Evolutionary conservation across 441 rosid species (phyloP), one percentile per base, ranked within the genome.

Genomic region (Bocquillonia castaneifolia): DNA sequence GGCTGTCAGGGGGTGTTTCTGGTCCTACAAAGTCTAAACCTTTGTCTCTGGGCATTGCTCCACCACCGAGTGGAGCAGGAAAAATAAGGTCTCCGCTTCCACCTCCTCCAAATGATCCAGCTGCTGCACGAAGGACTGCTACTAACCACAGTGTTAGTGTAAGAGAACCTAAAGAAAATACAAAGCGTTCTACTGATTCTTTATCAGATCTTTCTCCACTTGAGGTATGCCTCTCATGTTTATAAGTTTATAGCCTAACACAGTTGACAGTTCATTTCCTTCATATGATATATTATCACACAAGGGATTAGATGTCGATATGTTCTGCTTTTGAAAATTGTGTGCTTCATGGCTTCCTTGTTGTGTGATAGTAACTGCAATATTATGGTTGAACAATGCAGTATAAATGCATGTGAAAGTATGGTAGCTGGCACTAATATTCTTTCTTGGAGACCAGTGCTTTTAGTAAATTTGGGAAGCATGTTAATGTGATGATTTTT

Each of bases 101-200:
- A n/a, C 99, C 99, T 12, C 98, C 97, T 28, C 98, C 98, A 39
- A 90, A 90, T 68, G 98, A 94, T 85, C 97, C 93, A 5, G 88
- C 76, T 55, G 75, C 82, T 74, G 76, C 83, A 68, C 79, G 85
- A 63, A 85, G 78, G 60, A 65, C 80, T 71, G 76, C 86, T 71
- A 73, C 79, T 63, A 78, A 71, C 76, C 67, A 57, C 18, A 67
- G 63, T 58, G 61, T 42, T 66, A 71, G 81, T 39, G 34, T 67
- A 44, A 65, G 31, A 42, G 72, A 59, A 31, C 64, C 74, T 37
- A 73, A 25, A n/a, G 86, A 83, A 61, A 79, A 63, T 67, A 50
- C 83, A 34, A 79, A 83, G 55, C 82, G 48, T 47, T 59, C 80
- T 28, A 64, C 76, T 25, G 88, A 88, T 64, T 80, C 96, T 32